phyloP scores from a whole-genome alignment of 768 basidiomycete genomes.

The Trametes sanguinea region DNA sequence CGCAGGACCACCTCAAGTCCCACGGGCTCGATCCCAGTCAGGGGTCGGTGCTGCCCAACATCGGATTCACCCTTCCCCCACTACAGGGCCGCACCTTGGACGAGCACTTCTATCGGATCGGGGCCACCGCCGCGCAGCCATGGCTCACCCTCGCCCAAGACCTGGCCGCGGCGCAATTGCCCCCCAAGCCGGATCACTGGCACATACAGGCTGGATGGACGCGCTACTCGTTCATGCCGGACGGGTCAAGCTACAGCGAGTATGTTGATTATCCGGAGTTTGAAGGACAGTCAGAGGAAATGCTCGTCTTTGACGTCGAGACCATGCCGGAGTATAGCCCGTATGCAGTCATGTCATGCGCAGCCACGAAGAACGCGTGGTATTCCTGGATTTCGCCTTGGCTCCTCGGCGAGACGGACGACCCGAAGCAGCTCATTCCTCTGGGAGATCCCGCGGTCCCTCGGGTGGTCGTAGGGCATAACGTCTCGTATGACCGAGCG shows the following conservation, averaged over 20 bases:
- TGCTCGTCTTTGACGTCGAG: conserved; percentile 93
- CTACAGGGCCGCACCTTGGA: conserved; percentile 81
- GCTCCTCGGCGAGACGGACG: conserved; percentile 66
- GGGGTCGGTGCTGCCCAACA: conserved; percentile 79
- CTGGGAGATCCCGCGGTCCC: conserved; percentile 56
- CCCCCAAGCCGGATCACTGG: conserved; percentile 61
- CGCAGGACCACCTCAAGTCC: conserved; percentile 75
- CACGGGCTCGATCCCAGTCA: conserved; percentile 82
- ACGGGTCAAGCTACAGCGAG: conserved; percentile 79
- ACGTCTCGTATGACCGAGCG: conserved; percentile 91
- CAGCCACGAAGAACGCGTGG: conserved; percentile 83
- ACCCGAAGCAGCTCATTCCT: conserved; percentile 69
- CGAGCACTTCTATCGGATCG: conserved; percentile 88
- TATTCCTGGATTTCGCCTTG: conserved; percentile 97
- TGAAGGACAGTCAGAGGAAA: conserved; percentile 62
- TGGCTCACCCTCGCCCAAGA: conserved; percentile 70
- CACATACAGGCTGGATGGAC: conserved; percentile 83
- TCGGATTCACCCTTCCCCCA: conserved; percentile 77
- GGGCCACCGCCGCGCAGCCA: conserved; percentile 66
- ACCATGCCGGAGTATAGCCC: conserved; percentile 82
- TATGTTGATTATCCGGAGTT: conserved; percentile 68
- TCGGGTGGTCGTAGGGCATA: conserved; percentile 87
- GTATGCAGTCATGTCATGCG: conserved; percentile 87
- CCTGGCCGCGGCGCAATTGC: conserved; percentile 55
- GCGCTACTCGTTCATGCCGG: conserved; percentile 67